These are phyloP conservation scores for Phialophora tarda DNA, from an alignment of 2,329 filamentous ascomycete genomes.

Conservation along the genomic window DNA sequence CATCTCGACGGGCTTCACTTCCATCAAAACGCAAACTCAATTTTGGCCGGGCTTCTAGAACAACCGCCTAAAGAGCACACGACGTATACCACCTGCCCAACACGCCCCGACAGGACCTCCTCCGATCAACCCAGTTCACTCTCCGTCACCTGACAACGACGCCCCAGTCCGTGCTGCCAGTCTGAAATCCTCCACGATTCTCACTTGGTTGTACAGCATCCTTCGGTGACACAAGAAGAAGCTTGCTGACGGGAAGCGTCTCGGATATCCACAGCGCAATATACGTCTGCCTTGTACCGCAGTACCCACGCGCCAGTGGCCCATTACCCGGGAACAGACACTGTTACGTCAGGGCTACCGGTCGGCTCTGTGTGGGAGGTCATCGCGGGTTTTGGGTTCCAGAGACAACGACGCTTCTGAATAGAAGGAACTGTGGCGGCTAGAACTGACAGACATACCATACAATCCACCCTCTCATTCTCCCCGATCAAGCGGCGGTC, in stretches of 20 bases:
- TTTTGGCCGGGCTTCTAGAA: conserved; percentile 26
- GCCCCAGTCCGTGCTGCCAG: conserved; percentile 3
- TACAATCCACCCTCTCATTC: not conserved
- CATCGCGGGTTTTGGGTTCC: not conserved
- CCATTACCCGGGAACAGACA: not conserved
- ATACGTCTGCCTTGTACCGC: conserved; percentile 13
- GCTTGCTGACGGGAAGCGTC: conserved; percentile 27
- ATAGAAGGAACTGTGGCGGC: not conserved
- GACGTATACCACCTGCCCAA: conserved; percentile 12
- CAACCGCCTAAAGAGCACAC: conserved; percentile 24
- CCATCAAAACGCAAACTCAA: conserved; percentile 13
- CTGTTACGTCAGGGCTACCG: not conserved
- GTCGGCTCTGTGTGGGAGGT: not conserved
- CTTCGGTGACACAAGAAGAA: conserved; percentile 36
- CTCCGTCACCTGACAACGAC: not conserved
- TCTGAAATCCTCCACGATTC: conserved; percentile 2
- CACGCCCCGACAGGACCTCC: conserved; percentile 9
- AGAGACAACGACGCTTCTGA: not conserved
- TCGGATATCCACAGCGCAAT: conserved; percentile 26
- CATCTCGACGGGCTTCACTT: conserved; percentile 20
- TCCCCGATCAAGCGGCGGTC: conserved; percentile 14
- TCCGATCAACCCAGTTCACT: conserved; percentile 5
- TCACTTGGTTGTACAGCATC: conserved; percentile 28
- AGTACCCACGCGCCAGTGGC: not conserved
- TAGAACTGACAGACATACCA: conserved; percentile 5